A percentile compares a stretch with the other conserved stretches of the same genome.
Evolutionary conservation across 768 basidiomycete species (phyloP).

Genomic region (Mycena rosella): DNA sequence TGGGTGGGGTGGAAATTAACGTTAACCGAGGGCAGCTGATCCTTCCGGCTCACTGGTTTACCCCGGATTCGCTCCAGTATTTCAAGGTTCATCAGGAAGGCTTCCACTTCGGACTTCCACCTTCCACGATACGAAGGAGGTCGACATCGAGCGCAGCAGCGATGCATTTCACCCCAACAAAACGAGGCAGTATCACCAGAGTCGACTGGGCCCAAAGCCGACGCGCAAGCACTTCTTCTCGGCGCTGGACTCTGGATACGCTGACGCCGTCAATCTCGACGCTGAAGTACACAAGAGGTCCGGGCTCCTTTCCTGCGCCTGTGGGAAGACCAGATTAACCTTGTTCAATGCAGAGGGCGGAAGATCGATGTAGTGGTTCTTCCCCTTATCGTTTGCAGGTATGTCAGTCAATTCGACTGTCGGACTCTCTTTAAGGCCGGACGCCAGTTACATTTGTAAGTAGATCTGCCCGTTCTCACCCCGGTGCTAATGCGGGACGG

Average conservation of each 20-base stretch:
- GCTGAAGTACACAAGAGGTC: conserved; percentile 65
- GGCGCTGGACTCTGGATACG: conserved; percentile 57
- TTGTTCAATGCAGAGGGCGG: conserved; percentile 50
- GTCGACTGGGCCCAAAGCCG: conserved; percentile 51
- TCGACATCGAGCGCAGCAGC: conserved; percentile 28
- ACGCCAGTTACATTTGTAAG: conserved; percentile 62
- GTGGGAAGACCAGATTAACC: conserved; percentile 1
- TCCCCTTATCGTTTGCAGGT: conserved; percentile 65
- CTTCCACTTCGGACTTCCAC: no score
- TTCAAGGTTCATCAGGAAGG: no score
- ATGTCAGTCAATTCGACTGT: conserved; percentile 23
- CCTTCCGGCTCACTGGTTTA: not conserved
- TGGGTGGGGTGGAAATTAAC: no score
- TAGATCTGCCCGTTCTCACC: conserved; percentile 17
- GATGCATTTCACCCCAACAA: conserved; percentile 30
- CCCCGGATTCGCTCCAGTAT: no score
- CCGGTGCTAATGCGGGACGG: conserved; percentile 29
- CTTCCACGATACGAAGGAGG: conserved; percentile 13
- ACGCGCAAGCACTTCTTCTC: conserved; percentile 63
- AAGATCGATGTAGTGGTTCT: conserved; percentile 68
- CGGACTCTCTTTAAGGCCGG: not conserved
- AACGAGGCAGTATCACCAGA: conserved; percentile 59
- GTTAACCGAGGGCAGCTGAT: not conserved
- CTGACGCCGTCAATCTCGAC: conserved; percentile 65
- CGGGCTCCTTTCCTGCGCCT: not conserved